Conservation (phyloP, 2,329 filamentous ascomycete genomes). For the Diplodia corticola region DNA sequence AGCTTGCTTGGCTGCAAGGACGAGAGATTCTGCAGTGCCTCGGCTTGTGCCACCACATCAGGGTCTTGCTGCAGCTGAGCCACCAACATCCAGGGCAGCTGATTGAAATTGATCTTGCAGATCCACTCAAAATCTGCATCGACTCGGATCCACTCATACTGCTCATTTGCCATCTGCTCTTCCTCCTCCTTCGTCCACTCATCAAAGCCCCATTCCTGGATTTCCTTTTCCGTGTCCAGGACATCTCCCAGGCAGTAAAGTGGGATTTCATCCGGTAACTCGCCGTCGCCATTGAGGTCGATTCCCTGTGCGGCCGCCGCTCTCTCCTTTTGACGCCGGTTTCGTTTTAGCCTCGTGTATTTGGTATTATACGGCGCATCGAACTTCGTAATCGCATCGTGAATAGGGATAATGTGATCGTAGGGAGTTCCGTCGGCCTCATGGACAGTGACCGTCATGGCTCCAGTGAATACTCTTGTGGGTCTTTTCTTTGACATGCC, state of each 20-base stretch:
- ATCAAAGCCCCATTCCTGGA: slow-evolving; percentile 76
- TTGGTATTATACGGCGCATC: slow-evolving; percentile 99
- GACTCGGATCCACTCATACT: slow-evolving; percentile 97
- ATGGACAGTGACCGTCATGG: slow-evolving; percentile 97
- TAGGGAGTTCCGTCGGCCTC: slow-evolving; percentile 98
- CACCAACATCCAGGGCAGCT: slow-evolving; percentile 96
- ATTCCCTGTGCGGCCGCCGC: slow-evolving; percentile 63
- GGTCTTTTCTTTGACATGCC: slow-evolving; percentile 46
- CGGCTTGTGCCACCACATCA: slow-evolving; percentile 85
- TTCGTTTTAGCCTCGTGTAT: slow-evolving; percentile 94
- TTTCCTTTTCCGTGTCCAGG: slow-evolving; percentile 78
- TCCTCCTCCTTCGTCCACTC: slow-evolving; percentile 92
- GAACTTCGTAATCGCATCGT: slow-evolving; percentile 79
- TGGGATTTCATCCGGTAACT: slow-evolving; percentile 72
- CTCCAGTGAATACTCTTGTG: slow-evolving; percentile 80
- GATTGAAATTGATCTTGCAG: slow-evolving; percentile 75
- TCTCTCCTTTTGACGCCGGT: slow-evolving; percentile 77
- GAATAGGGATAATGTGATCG: slow-evolving; percentile 95
- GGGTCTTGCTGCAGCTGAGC: slow-evolving; percentile 96
- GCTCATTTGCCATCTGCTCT: slow-evolving; percentile 88
- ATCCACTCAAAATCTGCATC: slow-evolving; percentile 99
- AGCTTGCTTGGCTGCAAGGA: slow-evolving; percentile 70
- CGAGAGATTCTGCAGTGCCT: slow-evolving; percentile 74
- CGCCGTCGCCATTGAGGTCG: slow-evolving; percentile 59
- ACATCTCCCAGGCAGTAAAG: slow-evolving; percentile 93